A percentile compares a stretch with the other conserved stretches of the same genome.
phyloP scores from a whole-genome alignment of 2,329 filamentous ascomycete genomes.

The Fusarium duplospermum region DNA sequence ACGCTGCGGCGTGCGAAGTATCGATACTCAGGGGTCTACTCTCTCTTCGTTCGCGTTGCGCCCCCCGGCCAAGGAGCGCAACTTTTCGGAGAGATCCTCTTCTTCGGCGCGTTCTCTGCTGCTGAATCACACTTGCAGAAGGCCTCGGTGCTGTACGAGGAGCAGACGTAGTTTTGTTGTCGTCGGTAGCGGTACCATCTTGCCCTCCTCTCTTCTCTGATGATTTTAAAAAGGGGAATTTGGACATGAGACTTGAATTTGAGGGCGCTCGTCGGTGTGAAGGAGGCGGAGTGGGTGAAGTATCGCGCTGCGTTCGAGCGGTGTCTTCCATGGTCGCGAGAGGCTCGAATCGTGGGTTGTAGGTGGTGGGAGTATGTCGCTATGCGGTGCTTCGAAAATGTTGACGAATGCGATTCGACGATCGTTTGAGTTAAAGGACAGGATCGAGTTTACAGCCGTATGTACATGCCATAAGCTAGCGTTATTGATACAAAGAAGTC shows the following conservation, averaged over 20 bases:
- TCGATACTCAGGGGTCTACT: conserved; percentile 59
- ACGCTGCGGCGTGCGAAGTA: conserved; percentile 47
- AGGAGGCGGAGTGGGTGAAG: conserved; percentile 29
- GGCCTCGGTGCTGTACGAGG: conserved; percentile 43
- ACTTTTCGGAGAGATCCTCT: conserved; percentile 90
- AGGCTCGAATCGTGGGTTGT: not conserved
- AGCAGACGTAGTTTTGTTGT: conserved; percentile 50
- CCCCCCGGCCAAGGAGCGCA: conserved; percentile 81
- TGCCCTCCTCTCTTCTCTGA: conserved; percentile 47
- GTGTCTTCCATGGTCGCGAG: conserved; percentile 30
- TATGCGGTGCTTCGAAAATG: conserved; percentile 8
- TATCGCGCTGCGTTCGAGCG: conserved; percentile 12
- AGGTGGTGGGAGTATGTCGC: not conserved
- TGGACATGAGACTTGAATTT: conserved; percentile 72
- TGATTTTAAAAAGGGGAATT: conserved; percentile 74
- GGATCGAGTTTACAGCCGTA: conserved; percentile 12
- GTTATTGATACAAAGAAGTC: not conserved
- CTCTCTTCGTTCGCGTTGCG: conserved; percentile 69
- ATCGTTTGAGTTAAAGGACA: not conserved
- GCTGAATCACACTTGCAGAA: conserved; percentile 51
- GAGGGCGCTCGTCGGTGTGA: conserved; percentile 63
- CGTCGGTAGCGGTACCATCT: conserved; percentile 54
- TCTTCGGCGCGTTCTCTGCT: conserved; percentile 71
- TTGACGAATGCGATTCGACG: not conserved
- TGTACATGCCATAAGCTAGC: conserved; percentile 6